Evolutionary conservation across 768 basidiomycete genomes (phyloP).

Genomic region (Inosperma sp.): DNA sequence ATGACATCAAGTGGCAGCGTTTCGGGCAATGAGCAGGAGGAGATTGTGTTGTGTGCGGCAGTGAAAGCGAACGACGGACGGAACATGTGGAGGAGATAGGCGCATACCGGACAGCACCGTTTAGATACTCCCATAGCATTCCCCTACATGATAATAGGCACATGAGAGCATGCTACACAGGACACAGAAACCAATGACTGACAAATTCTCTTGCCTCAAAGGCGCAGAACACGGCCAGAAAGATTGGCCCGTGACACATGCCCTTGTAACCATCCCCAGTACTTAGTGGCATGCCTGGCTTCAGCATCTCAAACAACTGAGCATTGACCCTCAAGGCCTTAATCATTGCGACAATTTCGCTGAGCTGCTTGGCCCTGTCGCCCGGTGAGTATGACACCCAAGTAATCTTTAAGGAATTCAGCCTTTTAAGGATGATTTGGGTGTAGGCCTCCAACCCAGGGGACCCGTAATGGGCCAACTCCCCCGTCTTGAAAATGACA

Average conservation of each 20-base stretch:
- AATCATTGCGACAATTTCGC: background rate
- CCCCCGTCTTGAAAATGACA: background rate
- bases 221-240: background rate
- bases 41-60: background rate
- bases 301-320: background rate
- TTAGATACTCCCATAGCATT: background rate
- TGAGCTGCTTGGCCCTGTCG: background rate
- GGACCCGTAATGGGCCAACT: background rate
- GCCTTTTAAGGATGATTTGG: background rate
- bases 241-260: background rate
- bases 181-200: background rate
- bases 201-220: background rate
- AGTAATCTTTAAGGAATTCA: background rate
- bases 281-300: background rate
- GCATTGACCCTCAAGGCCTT: background rate
- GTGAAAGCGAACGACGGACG: background rate
- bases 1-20: no score
- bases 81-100: background rate
- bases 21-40: no score
- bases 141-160: background rate
- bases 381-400: no score
- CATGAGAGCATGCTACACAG: background rate
- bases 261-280: background rate
- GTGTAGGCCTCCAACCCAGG: background rate
- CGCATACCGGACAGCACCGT: background rate